Evolutionary conservation across 2,329 filamentous ascomycete genomes (phyloP), one percentile per base, ranked within the genome.

Genomic region (Chrysoporthe cubensis): DNA sequence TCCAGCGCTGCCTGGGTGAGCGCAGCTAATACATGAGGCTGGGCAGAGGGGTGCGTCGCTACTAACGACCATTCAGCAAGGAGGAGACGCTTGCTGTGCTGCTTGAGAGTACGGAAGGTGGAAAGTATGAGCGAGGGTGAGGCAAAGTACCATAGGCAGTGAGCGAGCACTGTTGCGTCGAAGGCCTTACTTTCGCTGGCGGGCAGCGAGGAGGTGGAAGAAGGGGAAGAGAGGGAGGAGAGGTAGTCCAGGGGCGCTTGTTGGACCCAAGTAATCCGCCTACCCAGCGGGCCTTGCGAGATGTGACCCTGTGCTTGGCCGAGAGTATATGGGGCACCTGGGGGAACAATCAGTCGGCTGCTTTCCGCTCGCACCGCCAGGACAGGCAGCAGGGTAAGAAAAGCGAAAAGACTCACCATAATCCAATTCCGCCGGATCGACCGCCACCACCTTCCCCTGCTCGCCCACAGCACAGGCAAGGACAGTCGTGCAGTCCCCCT

Each of bases 401-500:
- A 58, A 46, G 37, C 14, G 44, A 26, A 62, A 57, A 0, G 84
- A 80, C 26, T 78, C 71, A 58, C 83, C 83, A 73, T 88, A 88
- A 71, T 83, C 79, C 8, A 80, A 74, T 0, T 76, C 72, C 0
- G 80, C 85, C 1, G 85, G 86, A 75, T 88, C 86, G 40, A 87
- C 74, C 4, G 84, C 86, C 63, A 82, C 81, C 16, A 88, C 77
- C 59, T 75, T 76, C 0, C 85, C 84, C 0, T 75, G 42, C 14
- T 79, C 72, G 2, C 83, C 81, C 1, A 85, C 80, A 26, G 79
- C 80, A 71, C 80, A 73, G 58, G 86, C 87, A 21, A 89, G 80
- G 2, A 82, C 83, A 13, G 82, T 78, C 1, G 87, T 88, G 71
- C 82, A 84, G 69, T 85, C 85, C 1, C 87, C 87, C 71, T 89